phyloP scores from a whole-genome alignment of 768 basidiomycete genomes.

The Rhodotorula sphaerocarpa region DNA sequence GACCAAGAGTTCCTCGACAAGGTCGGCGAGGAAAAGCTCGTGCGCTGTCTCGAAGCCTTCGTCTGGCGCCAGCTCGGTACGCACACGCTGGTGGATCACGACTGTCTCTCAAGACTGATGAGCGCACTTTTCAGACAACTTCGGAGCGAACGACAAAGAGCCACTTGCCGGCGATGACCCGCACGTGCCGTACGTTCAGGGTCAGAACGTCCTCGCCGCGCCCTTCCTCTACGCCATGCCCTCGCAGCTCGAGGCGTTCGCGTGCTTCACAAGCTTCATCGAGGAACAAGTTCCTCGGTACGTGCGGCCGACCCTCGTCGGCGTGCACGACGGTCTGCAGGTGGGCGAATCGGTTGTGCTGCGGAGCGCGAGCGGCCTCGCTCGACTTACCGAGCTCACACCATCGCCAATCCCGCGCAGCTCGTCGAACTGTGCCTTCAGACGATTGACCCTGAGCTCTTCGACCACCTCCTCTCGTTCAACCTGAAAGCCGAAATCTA shows the following conservation, averaged over 20 bases:
- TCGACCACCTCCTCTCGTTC: slow-evolving; percentile 68
- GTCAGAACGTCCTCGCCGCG: slow-evolving; percentile 97
- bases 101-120: not conserved
- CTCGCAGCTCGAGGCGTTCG: slow-evolving; percentile 95
- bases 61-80: slow-evolving; percentile 88
- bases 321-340: slow-evolving; percentile 88
- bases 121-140: too few species aligned
- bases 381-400: too few species aligned
- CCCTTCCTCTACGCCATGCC: slow-evolving; percentile 97
- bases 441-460: slow-evolving; percentile 82
- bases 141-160: too few species aligned
- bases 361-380: not conserved
- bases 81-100: slow-evolving; percentile 20
- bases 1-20: slow-evolving; percentile 92
- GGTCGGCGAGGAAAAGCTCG: slow-evolving; percentile 92
- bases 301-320: slow-evolving; percentile 89
- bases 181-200: slow-evolving; percentile 75
- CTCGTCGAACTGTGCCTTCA: slow-evolving; percentile 85
- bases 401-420: slow-evolving; percentile 46
- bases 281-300: slow-evolving; percentile 92
- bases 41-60: slow-evolving; percentile 92
- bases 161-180: slow-evolving; percentile 16
- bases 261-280: slow-evolving; percentile 91
- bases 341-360: slow-evolving; percentile 47
- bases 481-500: slow-evolving; percentile 93